These are phyloP conservation scores for Priceomyces haplophilus DNA, from an alignment of 805 yeast species.

Conservation along the genomic window DNA sequence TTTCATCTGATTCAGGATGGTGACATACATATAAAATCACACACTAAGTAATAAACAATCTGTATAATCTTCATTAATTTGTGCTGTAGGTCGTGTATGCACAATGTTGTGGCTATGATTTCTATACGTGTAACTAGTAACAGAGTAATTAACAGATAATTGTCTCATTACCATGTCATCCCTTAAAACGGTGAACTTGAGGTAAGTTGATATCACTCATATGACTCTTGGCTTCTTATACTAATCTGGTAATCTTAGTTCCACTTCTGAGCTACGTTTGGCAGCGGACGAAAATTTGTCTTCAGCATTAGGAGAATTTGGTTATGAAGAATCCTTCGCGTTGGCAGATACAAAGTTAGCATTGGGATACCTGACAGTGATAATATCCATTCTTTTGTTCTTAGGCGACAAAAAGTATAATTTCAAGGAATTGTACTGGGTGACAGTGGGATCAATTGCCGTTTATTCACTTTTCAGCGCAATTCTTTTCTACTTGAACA, in stretches of 20 bases:
- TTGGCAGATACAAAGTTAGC: conserved; percentile 46
- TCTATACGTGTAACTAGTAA: not conserved
- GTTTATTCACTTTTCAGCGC: conserved; percentile 37
- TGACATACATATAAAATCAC: conserved; percentile 5
- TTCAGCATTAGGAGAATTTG: conserved; percentile 38
- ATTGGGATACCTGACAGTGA: conserved; percentile 47
- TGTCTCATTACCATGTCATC: conserved; percentile 16
- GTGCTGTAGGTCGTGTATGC: no score
- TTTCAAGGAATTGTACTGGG: conserved; percentile 37
- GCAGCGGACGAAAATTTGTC: conserved; percentile 50
- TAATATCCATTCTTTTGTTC: conserved; percentile 45
- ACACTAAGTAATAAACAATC: no score
- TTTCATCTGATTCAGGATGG: conserved; percentile 21
- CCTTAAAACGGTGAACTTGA: conserved; percentile 21
- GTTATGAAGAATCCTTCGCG: conserved; percentile 46
- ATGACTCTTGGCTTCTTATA: not conserved
- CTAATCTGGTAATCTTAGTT: conserved; percentile 24
- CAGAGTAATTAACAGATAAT: not conserved
- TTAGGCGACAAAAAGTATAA: conserved; percentile 47
- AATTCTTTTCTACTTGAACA: conserved; percentile 31
- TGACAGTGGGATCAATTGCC: conserved; percentile 34
- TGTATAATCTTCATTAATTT: not conserved
- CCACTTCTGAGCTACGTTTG: conserved; percentile 45
- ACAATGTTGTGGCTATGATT: not conserved
- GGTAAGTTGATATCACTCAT: conserved; percentile 16